Evolutionary conservation across 2,329 filamentous ascomycete species (phyloP), one percentile per base, ranked within the genome.

Genomic region (Plenodomus tracheiphilus): DNA sequence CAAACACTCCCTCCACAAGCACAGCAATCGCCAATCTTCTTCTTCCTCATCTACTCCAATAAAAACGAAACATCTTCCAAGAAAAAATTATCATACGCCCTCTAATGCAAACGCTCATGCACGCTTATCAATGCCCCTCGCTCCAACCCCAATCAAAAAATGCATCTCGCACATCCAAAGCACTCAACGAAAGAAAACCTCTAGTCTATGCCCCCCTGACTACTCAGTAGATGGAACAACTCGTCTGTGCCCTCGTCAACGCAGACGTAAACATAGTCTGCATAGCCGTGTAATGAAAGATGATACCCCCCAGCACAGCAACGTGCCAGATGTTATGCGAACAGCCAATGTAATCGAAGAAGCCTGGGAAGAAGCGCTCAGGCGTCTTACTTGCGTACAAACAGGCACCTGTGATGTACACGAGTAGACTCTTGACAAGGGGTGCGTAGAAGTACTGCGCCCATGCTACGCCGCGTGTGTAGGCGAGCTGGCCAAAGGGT

Each of bases 291-390:
- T 97, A 99, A 73, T 99, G 94, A 71, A 96, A 97, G n/a, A 97
- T 74, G 49, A 99, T 99, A 10, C 94, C 94, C 15, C 92, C 91
- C 21, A 99, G 78, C 10, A 99, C 94, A 7, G 94, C 94, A 28
- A 96, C 75, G 73, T 99, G 94, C 94, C 94, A 99, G 49, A 99
- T 85, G 73, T 99, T 99, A 75, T 99, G 94, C 71, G 90, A 95
- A 39, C 91, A 92, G 34, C 94, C 94, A 35, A 95, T 81, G 70
- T 97, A 97, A 74, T 99, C 94, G 63, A 99, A 99, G 69, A 88
- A 84, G 41, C 94, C 94, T 0, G 94, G 94, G 61, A 81, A 88
- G 88, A 91, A 99, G 53, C 92, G 82, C 77, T 99, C 94, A 2
- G 94, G 94, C 1, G 96, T 81, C 73, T 96, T 93, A 71, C 87